Base-by-base conservation (phyloP, 768 basidiomycete species). In the Xerocomellus intermedius region DNA sequence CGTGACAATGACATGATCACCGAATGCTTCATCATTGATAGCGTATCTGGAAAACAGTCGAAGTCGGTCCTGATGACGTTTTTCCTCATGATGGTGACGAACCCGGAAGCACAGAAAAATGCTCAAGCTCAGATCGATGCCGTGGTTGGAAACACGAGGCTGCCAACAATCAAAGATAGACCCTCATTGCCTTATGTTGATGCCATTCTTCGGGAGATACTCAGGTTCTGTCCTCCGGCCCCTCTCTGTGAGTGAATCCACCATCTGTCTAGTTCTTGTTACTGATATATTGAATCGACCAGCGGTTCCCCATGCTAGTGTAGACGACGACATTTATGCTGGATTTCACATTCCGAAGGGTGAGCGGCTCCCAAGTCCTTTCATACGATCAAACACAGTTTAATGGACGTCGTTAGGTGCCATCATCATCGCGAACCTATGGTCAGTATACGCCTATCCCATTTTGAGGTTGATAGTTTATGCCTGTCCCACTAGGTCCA, bases 311-410 rank as follows among this genome's bases (percentile, higher is more conserved):
- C 58, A 38, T 21, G 39, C 48, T 3, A 9, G 46, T 21, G n/a
- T 38, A 8, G 49, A 56, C 5, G 58, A 53, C 17, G 58, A 57
- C 14, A 21, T 53, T 14, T 59, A 57, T 19, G 22, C 28, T 14
- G 58, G 58, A 10, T 53, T 42, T 10, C 44, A 45, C 39, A 59
- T 59, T 30, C 58, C 58, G 2, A 59, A 57, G 10, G 55, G 58
- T 28, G 17, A 38, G 28, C 10, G 26, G 12, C 35, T 33, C 22
- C n/a, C 10, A 16, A 14, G 12, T 36, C 12, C 2, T 17, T 2
- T 3, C 9, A 5, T 3, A 19, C 2, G 8, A 33, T n/a, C n/a
- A 12, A 39, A 14, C 12, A n/a, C 9, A 1, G 19, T 12, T 17
- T 12, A 7, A n/a, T 39, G 7, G 24, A 5, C 2, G 2, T 24